These are phyloP conservation scores for Cucurbita moschata DNA, from an alignment of 306 rosid genomes.

Conservation along the genomic window DNA sequence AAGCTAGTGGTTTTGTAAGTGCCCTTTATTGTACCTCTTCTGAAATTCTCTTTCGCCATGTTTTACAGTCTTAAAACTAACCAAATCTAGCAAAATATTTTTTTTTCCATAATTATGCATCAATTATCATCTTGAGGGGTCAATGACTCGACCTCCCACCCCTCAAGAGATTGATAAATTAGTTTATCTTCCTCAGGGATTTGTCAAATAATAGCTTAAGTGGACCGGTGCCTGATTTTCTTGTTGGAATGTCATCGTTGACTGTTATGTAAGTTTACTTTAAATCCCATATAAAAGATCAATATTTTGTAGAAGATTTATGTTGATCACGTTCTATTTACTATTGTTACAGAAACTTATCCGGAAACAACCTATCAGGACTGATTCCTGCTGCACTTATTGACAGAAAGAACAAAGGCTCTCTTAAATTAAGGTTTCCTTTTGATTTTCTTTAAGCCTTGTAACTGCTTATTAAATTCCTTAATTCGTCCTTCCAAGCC, in stretches of 20 bases:
- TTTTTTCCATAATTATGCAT: no score
- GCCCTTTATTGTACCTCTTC: not conserved
- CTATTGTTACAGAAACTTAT: not conserved
- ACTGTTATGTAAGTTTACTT: not conserved
- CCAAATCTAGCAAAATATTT: no score
- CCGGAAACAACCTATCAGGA: not conserved
- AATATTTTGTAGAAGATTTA: not conserved
- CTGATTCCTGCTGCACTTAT: not conserved
- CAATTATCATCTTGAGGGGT: no score
- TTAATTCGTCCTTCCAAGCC: no score
- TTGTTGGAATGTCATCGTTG: not conserved
- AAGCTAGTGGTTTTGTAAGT: not conserved
- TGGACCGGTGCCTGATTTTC: not conserved
- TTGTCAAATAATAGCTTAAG: not conserved
- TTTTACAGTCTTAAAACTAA: no score
- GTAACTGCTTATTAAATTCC: not conserved
- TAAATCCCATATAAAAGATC: not conserved
- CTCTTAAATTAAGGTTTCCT: not conserved
- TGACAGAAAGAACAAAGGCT: not conserved
- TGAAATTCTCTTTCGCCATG: no score
- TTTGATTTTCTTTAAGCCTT: not conserved
- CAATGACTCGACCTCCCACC: no score
- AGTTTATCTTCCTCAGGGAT: not conserved
- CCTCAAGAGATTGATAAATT: not conserved
- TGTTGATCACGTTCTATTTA: not conserved